A percentile compares a stretch with the other conserved stretches of the same genome.
Evolutionary conservation across 495 filamentous ascomycete species (phyloP).

Genomic region (Penicillium dipodomyicola): DNA sequence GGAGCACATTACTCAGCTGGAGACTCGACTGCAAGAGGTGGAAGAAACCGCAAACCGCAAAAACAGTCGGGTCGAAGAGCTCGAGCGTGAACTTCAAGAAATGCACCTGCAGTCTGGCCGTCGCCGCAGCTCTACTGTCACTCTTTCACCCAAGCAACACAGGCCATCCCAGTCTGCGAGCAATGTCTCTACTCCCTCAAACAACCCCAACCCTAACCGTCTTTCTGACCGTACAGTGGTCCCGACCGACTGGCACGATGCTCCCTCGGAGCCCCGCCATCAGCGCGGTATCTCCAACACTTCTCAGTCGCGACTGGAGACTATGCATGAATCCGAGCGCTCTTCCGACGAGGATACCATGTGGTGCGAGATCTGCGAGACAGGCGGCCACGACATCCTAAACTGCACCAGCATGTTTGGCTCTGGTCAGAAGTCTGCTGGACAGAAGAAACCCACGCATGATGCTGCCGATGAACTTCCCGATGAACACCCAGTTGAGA

Average conservation of each 20-base stretch:
- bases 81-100: constrained; percentile 80
- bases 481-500: constrained; percentile 11
- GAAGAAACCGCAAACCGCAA: constrained; percentile 69
- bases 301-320: constrained; percentile 42
- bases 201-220: constrained; percentile 38
- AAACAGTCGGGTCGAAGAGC: constrained; percentile 75
- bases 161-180: constrained; percentile 39
- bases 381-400: constrained; percentile 87
- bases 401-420: constrained; percentile 88
- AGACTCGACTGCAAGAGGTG: constrained; percentile 74
- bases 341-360: constrained; percentile 72
- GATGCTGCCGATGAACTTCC: constrained; percentile 22
- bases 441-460: constrained; percentile 20
- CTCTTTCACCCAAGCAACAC: constrained; percentile 37
- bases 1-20: constrained; percentile 51
- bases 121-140: constrained; percentile 46
- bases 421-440: constrained; percentile 30
- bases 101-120: constrained; percentile 39
- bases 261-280: constrained; percentile 33
- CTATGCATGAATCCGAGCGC: constrained; percentile 70
- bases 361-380: constrained; percentile 97
- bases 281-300: constrained; percentile 33
- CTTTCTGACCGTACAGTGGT: constrained; percentile 50
- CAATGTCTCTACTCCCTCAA: constrained; percentile 26
- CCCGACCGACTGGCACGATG: constrained; percentile 45